These are phyloP conservation scores for Haplosporangium sp. DNA, from an alignment of 371 early-diverging fungal genomes.

Conservation along the genomic window DNA sequence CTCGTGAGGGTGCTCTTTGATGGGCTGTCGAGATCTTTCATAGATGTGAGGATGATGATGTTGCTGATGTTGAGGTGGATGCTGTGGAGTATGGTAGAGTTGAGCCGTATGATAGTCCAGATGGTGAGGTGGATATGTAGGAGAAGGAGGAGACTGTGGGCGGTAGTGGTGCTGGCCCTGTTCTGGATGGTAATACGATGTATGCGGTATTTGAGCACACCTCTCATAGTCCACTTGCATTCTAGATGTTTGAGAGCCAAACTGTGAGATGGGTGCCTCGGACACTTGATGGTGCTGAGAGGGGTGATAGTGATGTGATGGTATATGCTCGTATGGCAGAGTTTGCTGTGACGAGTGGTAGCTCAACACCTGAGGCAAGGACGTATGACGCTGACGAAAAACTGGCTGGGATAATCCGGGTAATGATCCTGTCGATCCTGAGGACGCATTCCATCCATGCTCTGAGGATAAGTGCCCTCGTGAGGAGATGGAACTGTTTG, in stretches of 20 bases:
- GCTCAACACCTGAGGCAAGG: constrained; percentile 27
- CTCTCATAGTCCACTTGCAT: too few relatives aligned
- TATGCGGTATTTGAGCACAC: not conserved
- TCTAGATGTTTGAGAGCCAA: constrained; percentile 7
- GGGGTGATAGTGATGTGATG: constrained; percentile 1
- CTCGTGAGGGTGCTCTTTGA: constrained; percentile 4
- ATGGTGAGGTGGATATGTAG: constrained; percentile 1
- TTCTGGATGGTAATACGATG: constrained; percentile 2
- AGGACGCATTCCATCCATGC: not conserved
- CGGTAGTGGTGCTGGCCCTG: constrained; percentile 9
- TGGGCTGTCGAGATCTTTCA: constrained; percentile 5
- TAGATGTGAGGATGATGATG: constrained; percentile 9
- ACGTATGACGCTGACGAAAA: constrained; percentile 20
- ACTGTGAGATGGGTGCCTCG: too few relatives aligned
- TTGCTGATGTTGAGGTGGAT: constrained; percentile 11
- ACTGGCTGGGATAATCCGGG: constrained; percentile 7
- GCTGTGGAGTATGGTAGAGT: constrained; percentile 2
- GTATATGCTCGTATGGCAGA: constrained; percentile 3
- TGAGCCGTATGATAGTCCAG: constrained; percentile 6
- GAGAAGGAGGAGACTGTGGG: constrained; percentile 13
- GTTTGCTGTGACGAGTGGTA: constrained; percentile 11
- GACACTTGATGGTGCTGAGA: not conserved
- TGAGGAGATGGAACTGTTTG: not conserved
- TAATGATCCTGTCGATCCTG: not conserved
- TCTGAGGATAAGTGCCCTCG: constrained; percentile 2